These are phyloP conservation scores for Exophiala lecanii-corni DNA, from an alignment of 2,329 filamentous ascomycete genomes.

Conservation along the genomic window DNA sequence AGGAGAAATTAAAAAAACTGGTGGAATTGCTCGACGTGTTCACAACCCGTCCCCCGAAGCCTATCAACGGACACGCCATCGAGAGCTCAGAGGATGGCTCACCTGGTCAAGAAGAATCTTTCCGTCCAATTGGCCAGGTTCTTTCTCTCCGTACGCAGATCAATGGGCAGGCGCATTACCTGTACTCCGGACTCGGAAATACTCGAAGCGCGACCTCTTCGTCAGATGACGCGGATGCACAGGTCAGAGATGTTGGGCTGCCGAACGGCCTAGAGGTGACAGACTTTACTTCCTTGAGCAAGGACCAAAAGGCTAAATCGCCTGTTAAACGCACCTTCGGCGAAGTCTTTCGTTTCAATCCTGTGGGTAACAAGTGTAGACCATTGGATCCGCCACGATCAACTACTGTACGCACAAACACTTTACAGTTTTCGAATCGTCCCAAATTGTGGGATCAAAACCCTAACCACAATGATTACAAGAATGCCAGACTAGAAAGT, in stretches of 20 bases:
- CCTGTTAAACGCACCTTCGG: constrained; percentile 38
- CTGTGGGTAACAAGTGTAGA: constrained; percentile 33
- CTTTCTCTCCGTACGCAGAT: constrained; percentile 23
- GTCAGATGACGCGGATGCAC: constrained; percentile 34
- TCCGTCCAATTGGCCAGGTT: constrained; percentile 13
- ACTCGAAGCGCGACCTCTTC: constrained; percentile 28
- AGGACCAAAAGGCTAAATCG: constrained; percentile 28
- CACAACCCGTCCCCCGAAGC: constrained; percentile 3
- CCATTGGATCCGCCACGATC: constrained; percentile 39
- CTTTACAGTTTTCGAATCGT: constrained; percentile 10
- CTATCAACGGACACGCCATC: background rate
- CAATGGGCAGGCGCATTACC: constrained; percentile 58
- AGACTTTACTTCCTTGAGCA: constrained; percentile 34
- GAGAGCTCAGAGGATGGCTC: constrained; percentile 10
- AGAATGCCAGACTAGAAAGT: constrained; percentile 36
- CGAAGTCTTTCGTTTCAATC: constrained; percentile 38
- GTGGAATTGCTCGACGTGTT: constrained; percentile 8
- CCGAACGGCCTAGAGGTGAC: constrained; percentile 71
- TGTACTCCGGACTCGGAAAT: constrained; percentile 80
- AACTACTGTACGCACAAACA: constrained; percentile 29
- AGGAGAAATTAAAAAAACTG: constrained; percentile 13
- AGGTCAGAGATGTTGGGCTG: constrained; percentile 36
- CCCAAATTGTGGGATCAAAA: background rate
- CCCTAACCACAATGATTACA: constrained; percentile 36
- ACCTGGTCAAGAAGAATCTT: constrained; percentile 3